Evolutionary conservation across 768 basidiomycete genomes (phyloP).

Genomic region (Candolleomyces aberdarensis): DNA sequence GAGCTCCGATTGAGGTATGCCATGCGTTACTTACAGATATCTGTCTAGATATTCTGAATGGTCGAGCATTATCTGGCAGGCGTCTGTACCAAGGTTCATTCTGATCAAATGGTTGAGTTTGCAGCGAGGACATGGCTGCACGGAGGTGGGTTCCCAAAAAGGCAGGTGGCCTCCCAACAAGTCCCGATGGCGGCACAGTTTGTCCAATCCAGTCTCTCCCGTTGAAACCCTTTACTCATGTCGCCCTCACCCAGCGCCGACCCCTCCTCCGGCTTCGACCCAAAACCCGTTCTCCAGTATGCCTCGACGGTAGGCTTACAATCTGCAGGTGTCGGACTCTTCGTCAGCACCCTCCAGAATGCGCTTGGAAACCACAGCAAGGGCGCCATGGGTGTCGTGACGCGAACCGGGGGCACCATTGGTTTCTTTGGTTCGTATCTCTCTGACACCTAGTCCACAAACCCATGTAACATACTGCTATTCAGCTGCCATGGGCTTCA

Average conservation of each 20-base stretch:
- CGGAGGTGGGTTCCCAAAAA: slow-evolving; percentile 21
- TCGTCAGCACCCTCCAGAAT: slow-evolving; percentile 74
- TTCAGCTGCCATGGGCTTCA: slow-evolving; percentile 83
- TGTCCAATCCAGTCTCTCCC: slow-evolving; percentile 25
- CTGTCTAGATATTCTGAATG: slow-evolving; percentile 12
- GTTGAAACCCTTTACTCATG: slow-evolving; percentile 30
- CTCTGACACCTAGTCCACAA: neutral
- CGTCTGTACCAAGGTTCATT: slow-evolving; percentile 35
- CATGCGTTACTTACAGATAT: neutral
- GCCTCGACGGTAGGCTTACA: slow-evolving; percentile 61
- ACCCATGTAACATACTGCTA: neutral
- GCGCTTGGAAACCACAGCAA: slow-evolving; percentile 71
- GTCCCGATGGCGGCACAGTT: slow-evolving; percentile 10
- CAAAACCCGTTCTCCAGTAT: slow-evolving; percentile 53
- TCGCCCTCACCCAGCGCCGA: slow-evolving; percentile 26
- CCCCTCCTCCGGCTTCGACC: slow-evolving; percentile 29
- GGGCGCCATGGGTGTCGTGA: slow-evolving; percentile 84
- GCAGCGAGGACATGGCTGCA: slow-evolving; percentile 1
- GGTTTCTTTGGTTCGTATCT: slow-evolving; percentile 81
- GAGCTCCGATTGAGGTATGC: neutral
- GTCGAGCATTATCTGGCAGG: slow-evolving; percentile 22
- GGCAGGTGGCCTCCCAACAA: slow-evolving; percentile 25
- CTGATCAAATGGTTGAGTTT: too few species aligned
- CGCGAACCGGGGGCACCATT: slow-evolving; percentile 85
- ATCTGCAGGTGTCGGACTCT: slow-evolving; percentile 60